phyloP scores from a whole-genome alignment of 2,329 filamentous ascomycete genomes.

The Bipolaris zeicola region DNA sequence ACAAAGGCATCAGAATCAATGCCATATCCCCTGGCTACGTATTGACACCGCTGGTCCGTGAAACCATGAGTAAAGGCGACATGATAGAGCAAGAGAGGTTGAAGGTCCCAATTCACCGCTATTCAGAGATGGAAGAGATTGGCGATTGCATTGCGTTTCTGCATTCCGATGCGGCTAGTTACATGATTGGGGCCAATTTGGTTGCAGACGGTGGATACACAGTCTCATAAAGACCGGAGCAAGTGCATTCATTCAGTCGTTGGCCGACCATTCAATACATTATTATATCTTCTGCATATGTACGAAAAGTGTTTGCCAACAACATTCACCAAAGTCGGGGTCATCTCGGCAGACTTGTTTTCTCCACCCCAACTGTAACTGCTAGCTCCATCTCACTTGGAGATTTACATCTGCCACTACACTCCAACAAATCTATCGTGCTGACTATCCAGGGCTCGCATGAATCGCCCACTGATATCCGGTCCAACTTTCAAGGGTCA shows the following conservation, averaged over 20 bases:
- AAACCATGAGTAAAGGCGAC: constrained; percentile 29
- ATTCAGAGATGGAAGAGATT: constrained; percentile 66
- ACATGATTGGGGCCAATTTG: constrained; percentile 74
- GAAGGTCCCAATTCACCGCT: constrained; percentile 55
- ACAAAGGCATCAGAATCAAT: constrained; percentile 62
- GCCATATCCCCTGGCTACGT: constrained; percentile 63
- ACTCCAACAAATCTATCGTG: not conserved
- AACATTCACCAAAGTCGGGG: not conserved
- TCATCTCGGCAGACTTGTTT: not conserved
- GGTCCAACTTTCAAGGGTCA: too few species aligned
- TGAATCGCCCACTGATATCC: not conserved
- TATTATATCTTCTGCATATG: not conserved
- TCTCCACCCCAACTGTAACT: not conserved
- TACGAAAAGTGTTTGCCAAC: not conserved
- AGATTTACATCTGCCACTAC: not conserved
- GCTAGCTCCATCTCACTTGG: not conserved
- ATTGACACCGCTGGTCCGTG: constrained; percentile 49
- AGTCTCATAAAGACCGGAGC: constrained; percentile 13
- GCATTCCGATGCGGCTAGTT: constrained; percentile 72
- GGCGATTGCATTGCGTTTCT: constrained; percentile 73
- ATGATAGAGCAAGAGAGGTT: constrained; percentile 45
- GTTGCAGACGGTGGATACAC: constrained; percentile 62
- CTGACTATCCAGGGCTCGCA: not conserved
- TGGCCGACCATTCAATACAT: not conserved
- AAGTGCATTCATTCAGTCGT: not conserved